These are phyloP conservation scores for Opeltia flavorubescens DNA, from an alignment of 495 filamentous ascomycete genomes.

Conservation along the genomic window DNA sequence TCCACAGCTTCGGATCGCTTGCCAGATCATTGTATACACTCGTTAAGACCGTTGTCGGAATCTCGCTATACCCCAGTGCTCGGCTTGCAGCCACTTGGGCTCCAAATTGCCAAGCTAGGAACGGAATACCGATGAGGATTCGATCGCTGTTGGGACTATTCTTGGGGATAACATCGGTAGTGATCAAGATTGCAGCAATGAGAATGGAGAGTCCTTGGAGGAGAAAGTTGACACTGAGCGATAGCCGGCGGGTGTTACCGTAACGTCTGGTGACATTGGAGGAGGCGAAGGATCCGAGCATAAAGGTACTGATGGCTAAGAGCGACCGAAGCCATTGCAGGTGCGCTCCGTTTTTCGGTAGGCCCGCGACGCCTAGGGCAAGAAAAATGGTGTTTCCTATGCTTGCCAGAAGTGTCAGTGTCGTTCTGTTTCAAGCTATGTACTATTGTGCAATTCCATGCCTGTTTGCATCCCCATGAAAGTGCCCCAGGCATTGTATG, in stretches of 20 bases:
- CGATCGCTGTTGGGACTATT: no score
- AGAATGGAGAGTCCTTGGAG: conserved; percentile 37
- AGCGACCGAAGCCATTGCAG: conserved; percentile 33
- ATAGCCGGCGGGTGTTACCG: conserved; percentile 30
- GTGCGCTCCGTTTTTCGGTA: conserved; percentile 37
- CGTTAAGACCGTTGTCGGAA: conserved; percentile 58
- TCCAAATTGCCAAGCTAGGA: conserved; percentile 56
- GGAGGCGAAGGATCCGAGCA: conserved; percentile 35
- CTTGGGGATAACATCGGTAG: conserved; percentile 31
- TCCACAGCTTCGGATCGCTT: conserved; percentile 36
- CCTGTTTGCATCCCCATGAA: conserved; percentile 49
- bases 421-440: no score
- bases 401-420: conserved; percentile 15
- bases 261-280: conserved; percentile 12
- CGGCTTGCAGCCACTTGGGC: conserved; percentile 51
- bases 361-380: conserved; percentile 41
- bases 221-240: conserved; percentile 39
- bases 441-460: no score
- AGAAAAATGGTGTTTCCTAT: conserved; percentile 50
- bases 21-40: conserved; percentile 53
- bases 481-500: conserved; percentile 46
- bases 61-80: conserved; percentile 47
- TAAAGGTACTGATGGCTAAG: conserved; percentile 39
- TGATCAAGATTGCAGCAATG: conserved; percentile 41
- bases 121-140: conserved; percentile 39